Evolutionary conservation across 1,284 basidiomycete genomes (phyloP).

Genomic region (Amylostereum chailletii): DNA sequence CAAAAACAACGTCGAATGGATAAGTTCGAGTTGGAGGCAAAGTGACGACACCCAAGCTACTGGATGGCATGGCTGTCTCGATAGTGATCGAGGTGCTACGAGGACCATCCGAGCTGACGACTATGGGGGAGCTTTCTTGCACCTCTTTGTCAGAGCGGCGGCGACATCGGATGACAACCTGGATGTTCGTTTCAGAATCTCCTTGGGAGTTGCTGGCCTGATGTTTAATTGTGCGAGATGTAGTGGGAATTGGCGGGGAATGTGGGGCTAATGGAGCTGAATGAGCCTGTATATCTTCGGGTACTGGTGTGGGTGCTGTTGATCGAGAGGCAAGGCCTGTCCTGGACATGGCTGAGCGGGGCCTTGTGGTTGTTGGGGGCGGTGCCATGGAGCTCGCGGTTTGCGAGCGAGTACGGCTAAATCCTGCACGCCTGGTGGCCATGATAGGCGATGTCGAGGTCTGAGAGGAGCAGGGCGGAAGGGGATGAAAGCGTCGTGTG

Average conservation of each 20-base stretch:
- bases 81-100: constrained; percentile 71
- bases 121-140: constrained; percentile 73
- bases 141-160: constrained; percentile 77
- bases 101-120: constrained; percentile 68
- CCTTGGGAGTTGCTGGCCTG: constrained; percentile 21
- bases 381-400: constrained; percentile 23
- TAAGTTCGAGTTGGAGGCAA: constrained; percentile 74
- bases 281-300: constrained; percentile 8
- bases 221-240: constrained; percentile 1
- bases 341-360: constrained; percentile 23
- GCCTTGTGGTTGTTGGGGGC: constrained; percentile 18
- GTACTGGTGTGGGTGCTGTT: constrained; percentile 17
- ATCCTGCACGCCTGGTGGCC: constrained; percentile 9
- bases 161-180: constrained; percentile 87
- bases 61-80: constrained; percentile 60
- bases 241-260: constrained; percentile 13
- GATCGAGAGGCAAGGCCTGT: constrained; percentile 23
- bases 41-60: constrained; percentile 58
- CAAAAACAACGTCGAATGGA: constrained; percentile 90
- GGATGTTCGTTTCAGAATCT: constrained; percentile 67
- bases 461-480: background rate
- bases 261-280: constrained; percentile 4
- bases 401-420: constrained; percentile 17
- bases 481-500: background rate
- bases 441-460: constrained; percentile 2